Evolutionary conservation across 495 filamentous ascomycete genomes (phyloP).

Genomic region (Terfezia boudieri): DNA sequence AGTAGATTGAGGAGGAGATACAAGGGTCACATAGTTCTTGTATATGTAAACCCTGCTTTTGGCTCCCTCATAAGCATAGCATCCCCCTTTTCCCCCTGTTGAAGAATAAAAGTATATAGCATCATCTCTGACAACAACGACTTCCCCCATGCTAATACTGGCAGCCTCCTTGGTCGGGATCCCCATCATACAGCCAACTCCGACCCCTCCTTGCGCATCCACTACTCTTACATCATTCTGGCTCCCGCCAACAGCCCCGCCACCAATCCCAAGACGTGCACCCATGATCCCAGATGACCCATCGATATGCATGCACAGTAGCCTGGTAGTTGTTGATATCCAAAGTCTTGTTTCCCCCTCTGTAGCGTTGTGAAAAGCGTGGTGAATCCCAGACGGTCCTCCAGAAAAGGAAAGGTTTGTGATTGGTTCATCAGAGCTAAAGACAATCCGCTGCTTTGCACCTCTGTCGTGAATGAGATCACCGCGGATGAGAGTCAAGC

Average conservation of each 20-base stretch:
- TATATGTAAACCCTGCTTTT: slow-evolving; percentile 66
- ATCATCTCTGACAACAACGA: slow-evolving; percentile 80
- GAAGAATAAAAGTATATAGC: slow-evolving; percentile 75
- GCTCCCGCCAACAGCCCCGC: not conserved
- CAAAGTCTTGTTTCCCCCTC: not conserved
- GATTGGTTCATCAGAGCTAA: slow-evolving; percentile 89
- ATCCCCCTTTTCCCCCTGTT: slow-evolving; percentile 59
- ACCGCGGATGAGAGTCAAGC: slow-evolving; percentile 78
- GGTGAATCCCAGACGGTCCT: not conserved
- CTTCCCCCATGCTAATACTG: slow-evolving; percentile 35
- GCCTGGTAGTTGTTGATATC: slow-evolving; percentile 1
- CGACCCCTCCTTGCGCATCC: slow-evolving; percentile 63
- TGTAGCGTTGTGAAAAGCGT: not conserved
- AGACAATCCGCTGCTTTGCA: slow-evolving; percentile 86
- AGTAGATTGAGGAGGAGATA: slow-evolving; percentile 45
- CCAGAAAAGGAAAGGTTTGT: slow-evolving; percentile 32
- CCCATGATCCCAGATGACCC: not conserved
- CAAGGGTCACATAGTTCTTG: slow-evolving; percentile 67
- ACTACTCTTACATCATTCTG: slow-evolving; percentile 38
- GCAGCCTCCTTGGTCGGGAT: slow-evolving; percentile 36
- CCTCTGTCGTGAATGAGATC: slow-evolving; percentile 90
- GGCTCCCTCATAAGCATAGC: slow-evolving; percentile 70
- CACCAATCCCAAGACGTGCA: not conserved
- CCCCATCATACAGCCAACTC: slow-evolving; percentile 60
- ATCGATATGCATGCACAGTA: slow-evolving; percentile 1